These are phyloP conservation scores for Microcos paniculata DNA, from an alignment of 345 rosid species.

Conservation along the genomic window DNA sequence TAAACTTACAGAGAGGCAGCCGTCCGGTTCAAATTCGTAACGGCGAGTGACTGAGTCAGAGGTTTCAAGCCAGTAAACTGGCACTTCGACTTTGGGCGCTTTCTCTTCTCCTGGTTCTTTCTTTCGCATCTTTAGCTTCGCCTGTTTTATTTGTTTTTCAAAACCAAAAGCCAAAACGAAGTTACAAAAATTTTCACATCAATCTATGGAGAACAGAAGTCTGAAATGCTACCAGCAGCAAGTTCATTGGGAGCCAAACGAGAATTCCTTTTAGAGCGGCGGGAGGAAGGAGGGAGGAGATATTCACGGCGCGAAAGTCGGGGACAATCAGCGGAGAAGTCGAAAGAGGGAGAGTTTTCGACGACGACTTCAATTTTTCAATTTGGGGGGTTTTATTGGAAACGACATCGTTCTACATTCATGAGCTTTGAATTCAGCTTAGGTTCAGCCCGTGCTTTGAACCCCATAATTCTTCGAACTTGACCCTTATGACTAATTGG, in stretches of 20 bases:
- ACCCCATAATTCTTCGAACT: no score
- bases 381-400: no score
- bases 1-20: constrained; percentile 65
- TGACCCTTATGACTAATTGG: not conserved
- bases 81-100: constrained; percentile 24
- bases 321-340: not conserved
- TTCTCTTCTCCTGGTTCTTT: constrained; percentile 33
- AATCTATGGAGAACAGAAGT: not conserved
- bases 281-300: not conserved
- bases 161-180: not conserved
- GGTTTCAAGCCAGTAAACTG: constrained; percentile 75
- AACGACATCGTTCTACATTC: not conserved
- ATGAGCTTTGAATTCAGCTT: not conserved
- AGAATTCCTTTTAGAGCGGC: not conserved
- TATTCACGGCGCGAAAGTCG: not conserved
- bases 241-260: constrained; percentile 15
- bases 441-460: not conserved
- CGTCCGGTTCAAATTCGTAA: constrained; percentile 67
- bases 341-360: not conserved
- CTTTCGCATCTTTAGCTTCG: constrained; percentile 42
- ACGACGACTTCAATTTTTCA: not conserved
- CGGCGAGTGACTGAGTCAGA: constrained; percentile 64
- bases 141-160: constrained; percentile 28
- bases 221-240: constrained; percentile 27
- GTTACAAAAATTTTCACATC: not conserved